phyloP scores from a whole-genome alignment of 2,329 filamentous ascomycete species.

The Colletotrichum paranaense region DNA sequence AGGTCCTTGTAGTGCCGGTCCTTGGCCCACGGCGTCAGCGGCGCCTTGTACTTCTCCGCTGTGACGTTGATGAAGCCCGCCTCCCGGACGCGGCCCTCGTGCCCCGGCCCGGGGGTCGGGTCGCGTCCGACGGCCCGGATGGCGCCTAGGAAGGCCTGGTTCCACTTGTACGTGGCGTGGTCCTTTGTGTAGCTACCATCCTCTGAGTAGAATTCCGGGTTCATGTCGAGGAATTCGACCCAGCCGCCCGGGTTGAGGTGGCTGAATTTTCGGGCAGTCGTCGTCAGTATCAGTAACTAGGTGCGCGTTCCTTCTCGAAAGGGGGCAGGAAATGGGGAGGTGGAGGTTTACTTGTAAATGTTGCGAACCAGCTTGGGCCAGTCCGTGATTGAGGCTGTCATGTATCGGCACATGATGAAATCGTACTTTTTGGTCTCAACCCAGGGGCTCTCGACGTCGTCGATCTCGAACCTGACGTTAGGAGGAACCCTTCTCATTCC shows the following conservation, averaged over 20 bases:
- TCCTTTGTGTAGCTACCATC: conserved; percentile 37
- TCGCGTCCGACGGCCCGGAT: conserved; percentile 40
- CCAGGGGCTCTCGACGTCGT: conserved; percentile 62
- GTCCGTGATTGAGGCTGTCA: neutral
- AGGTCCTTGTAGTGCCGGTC: conserved; percentile 44
- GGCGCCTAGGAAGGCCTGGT: conserved; percentile 34
- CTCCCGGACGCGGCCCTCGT: conserved; percentile 47
- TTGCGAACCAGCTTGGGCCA: conserved; percentile 1
- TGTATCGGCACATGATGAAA: conserved; percentile 42
- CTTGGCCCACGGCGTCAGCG: conserved; percentile 29
- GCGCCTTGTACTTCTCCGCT: conserved; percentile 44
- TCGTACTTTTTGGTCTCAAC: conserved; percentile 47
- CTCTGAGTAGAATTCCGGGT: conserved; percentile 37
- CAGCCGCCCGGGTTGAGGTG: conserved; percentile 50
- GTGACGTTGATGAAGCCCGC: conserved; percentile 50
- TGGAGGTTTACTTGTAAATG: neutral
- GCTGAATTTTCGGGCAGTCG: conserved; percentile 30
- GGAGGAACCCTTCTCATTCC: neutral
- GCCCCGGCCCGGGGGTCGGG: conserved; percentile 43
- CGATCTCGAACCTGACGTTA: neutral
- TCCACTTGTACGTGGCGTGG: conserved; percentile 33
- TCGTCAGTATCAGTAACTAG: too few relatives aligned
- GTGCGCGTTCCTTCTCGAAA: too few relatives aligned
- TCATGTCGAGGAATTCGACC: conserved; percentile 40
- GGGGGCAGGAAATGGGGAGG: neutral